These are phyloP conservation scores for Adansonia madagascariensis DNA, from an alignment of 441 rosid species.

Conservation along the genomic window DNA sequence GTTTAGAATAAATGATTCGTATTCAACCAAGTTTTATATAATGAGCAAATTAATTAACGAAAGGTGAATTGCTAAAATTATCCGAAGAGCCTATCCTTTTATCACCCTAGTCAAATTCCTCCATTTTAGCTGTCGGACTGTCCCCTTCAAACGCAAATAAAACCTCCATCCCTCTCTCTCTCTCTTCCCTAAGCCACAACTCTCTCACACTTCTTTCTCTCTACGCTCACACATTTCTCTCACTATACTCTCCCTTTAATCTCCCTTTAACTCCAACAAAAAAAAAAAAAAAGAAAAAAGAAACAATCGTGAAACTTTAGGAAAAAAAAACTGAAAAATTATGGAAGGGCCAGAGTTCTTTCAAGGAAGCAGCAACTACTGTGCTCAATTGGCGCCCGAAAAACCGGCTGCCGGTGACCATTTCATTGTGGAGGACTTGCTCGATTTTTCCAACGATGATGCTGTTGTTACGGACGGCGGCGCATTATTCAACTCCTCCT, in stretches of 20 bases:
- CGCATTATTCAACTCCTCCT: constrained; percentile 25
- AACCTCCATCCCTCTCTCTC: constrained; percentile 37
- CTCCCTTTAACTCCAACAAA: constrained; percentile 23
- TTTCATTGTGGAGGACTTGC: constrained; percentile 83
- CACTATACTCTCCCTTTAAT: constrained; percentile 36
- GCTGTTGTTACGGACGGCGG: constrained; percentile 39
- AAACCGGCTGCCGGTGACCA: constrained; percentile 55
- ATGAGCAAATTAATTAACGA: neutral
- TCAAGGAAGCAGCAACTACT: constrained; percentile 41
- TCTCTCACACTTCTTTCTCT: constrained; percentile 38
- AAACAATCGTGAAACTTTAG: neutral
- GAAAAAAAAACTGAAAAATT: neutral
- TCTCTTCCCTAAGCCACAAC: constrained; percentile 48
- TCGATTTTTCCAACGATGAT: constrained; percentile 84
- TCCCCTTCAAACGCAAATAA: constrained; percentile 82
- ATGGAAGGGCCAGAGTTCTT: constrained; percentile 66
- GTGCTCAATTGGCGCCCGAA: constrained; percentile 51
- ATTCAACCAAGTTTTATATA: no score
- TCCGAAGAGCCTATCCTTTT: neutral
- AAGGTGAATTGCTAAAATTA: neutral
- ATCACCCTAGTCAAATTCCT: constrained; percentile 56
- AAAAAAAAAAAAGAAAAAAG: neutral
- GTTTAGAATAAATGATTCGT: no score
- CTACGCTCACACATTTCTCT: constrained; percentile 34
- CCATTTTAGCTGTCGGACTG: constrained; percentile 72